These are phyloP conservation scores for Phalaenopsis hybrid DNA, from an alignment of 116 monocot species.

Conservation along the genomic window DNA sequence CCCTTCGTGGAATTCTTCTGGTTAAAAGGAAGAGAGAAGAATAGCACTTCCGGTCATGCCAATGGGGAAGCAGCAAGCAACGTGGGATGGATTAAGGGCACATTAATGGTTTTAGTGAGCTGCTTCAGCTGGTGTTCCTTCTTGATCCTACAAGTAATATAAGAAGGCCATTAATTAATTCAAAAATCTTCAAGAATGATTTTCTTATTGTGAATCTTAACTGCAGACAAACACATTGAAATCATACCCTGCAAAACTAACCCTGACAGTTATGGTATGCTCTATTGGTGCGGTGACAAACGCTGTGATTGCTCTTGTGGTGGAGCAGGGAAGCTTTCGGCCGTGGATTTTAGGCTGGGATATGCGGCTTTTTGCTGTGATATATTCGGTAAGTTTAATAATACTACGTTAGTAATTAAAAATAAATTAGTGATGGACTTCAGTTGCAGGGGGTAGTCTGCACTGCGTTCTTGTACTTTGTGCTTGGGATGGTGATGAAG, in stretches of 20 bases:
- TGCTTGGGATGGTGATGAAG: constrained; percentile 38
- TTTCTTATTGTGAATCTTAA: too few relatives aligned
- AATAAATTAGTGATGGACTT: background rate
- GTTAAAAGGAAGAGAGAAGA: constrained; percentile 10
- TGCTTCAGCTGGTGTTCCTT: constrained; percentile 34
- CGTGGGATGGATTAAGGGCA: constrained; percentile 25
- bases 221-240: constrained; percentile 21
- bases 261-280: constrained; percentile 34
- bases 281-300: constrained; percentile 22
- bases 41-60: background rate
- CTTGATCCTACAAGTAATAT: constrained; percentile 40
- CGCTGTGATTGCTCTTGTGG: constrained; percentile 22
- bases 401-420: background rate
- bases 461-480: constrained; percentile 30
- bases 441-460: constrained; percentile 36
- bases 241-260: constrained; percentile 47
- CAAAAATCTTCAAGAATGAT: background rate
- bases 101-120: constrained; percentile 19
- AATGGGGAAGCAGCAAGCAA: background rate
- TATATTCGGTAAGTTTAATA: constrained; percentile 31
- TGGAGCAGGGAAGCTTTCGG: constrained; percentile 12
- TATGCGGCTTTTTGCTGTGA: constrained; percentile 30
- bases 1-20: constrained; percentile 11
- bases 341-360: constrained; percentile 40
- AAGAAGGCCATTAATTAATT: background rate